Base-by-base conservation (phyloP, 257 asterid genomes). In the Fraxinus cuspidata region DNA sequence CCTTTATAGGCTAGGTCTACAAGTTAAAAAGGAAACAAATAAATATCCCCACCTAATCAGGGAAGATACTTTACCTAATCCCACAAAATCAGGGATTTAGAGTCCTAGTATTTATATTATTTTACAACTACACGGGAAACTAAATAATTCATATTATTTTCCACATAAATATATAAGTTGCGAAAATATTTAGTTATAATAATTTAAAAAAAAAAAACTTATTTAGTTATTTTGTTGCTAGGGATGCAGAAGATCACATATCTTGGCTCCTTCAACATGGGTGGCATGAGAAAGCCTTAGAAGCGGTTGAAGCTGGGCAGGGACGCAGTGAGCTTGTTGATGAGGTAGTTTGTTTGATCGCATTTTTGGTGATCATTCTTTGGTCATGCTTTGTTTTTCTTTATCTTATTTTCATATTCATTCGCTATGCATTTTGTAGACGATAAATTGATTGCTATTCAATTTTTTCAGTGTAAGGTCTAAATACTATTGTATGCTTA, bases 211-310 rank as follows among this genome's bases (percentile, higher is more conserved):
- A 32, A 32, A 32, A 35, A 6, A 34, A 74, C 27, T 60, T 80
- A 74, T 69, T 81, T 28, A 19, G 75, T 66, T 40, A 19, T 63
- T 82, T 80, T 79, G 49, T 80, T 82, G 80, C 75, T 79, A 96
- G 99, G 97, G 99, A 96, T 86, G 74, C 96, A 76, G 99, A 96
- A 88, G 99, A 93, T 86, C 99, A 96, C 89, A 93, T 96, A 77
- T 72, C 97, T 74, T 96, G 99, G 98, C 99, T 96, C 85, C 96
- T 96, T 80, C 92, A 93, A 86, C 99, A 92, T 82, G 97, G 97
- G 66, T 82, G 88, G 79, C 98, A 96, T 84, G 97, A 92, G 85
- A 90, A 93, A 84, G 99, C 99, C 78, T 87, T 96, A 90, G 97
- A 85, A 78, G 99, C 96, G 44, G 99, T 96, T 79, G 99, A 96